Evolutionary conservation across 805 yeast species (phyloP).

Genomic region (Yamadazyma kitorensis): DNA sequence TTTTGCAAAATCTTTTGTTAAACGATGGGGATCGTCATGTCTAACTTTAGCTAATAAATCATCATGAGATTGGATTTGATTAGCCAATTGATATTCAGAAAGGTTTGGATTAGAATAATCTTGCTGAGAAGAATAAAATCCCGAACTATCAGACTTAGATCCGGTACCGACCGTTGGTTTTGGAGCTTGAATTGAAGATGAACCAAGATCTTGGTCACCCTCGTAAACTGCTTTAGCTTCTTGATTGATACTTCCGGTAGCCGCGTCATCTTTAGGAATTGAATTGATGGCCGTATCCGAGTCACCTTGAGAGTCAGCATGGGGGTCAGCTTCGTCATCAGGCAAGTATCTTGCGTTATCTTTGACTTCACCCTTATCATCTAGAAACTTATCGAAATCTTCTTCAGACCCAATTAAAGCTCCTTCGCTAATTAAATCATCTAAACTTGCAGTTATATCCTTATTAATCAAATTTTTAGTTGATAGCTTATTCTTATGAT

Average conservation of each 20-base stretch:
- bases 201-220: neutral
- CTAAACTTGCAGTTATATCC: slow-evolving; percentile 49
- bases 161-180: neutral
- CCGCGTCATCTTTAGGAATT: neutral
- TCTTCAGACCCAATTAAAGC: slow-evolving; percentile 50
- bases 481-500: slow-evolving; percentile 20
- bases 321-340: slow-evolving; percentile 6
- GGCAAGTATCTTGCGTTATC: slow-evolving; percentile 38
- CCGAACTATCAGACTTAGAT: neutral
- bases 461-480: slow-evolving; percentile 12
- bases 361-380: slow-evolving; percentile 52
- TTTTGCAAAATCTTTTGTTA: slow-evolving; percentile 16
- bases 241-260: neutral
- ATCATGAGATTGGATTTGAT: slow-evolving; percentile 35
- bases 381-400: slow-evolving; percentile 51
- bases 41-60: slow-evolving; percentile 34
- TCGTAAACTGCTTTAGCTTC: neutral
- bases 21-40: slow-evolving; percentile 33
- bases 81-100: slow-evolving; percentile 42
- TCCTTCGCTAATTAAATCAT: slow-evolving; percentile 48
- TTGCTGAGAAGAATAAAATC: slow-evolving; percentile 10
- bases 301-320: neutral
- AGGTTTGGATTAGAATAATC: slow-evolving; percentile 41
- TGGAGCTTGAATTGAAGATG: neutral
- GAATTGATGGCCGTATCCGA: neutral